A percentile compares a stretch with the other conserved stretches of the same genome.
These are phyloP conservation scores for Golubevia sp. DNA, from an alignment of 1,284 basidiomycete species.

Conservation along the genomic window DNA sequence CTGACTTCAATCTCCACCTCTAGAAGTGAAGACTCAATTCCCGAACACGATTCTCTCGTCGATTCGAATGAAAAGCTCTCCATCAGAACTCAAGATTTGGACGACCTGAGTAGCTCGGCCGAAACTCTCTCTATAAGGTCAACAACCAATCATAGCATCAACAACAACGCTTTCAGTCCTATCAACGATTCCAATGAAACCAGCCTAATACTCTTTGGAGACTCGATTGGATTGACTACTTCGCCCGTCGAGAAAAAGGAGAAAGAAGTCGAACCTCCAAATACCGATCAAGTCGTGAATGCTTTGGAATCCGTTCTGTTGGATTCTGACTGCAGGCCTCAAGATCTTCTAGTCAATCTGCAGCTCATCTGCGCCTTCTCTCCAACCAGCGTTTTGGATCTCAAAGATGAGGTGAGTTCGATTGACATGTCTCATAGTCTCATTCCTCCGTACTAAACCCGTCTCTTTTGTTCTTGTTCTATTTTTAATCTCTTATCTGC, in stretches of 20 bases:
- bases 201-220: not conserved
- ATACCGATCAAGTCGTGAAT: slow-evolving; percentile 7
- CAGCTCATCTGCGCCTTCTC: slow-evolving; percentile 4
- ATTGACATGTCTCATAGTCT: not conserved
- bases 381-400: not conserved
- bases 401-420: slow-evolving; percentile 1
- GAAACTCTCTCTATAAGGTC: not conserved
- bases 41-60: not conserved
- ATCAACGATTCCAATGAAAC: not conserved
- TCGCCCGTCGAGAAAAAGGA: not conserved
- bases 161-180: not conserved
- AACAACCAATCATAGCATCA: not conserved
- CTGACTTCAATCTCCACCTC: too few relatives aligned
- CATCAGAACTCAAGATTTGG: not conserved
- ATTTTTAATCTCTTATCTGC: not conserved
- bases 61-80: not conserved
- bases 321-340: not conserved
- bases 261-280: not conserved
- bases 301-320: slow-evolving; percentile 2
- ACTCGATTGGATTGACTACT: not conserved
- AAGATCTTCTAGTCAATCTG: slow-evolving; percentile 2
- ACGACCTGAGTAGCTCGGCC: not conserved
- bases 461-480: not conserved
- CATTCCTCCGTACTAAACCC: not conserved
- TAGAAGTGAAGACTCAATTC: not conserved